Evolutionary conservation across 371 early-diverging fungal genomes (phyloP).

Genomic region (Circinella minor): DNA sequence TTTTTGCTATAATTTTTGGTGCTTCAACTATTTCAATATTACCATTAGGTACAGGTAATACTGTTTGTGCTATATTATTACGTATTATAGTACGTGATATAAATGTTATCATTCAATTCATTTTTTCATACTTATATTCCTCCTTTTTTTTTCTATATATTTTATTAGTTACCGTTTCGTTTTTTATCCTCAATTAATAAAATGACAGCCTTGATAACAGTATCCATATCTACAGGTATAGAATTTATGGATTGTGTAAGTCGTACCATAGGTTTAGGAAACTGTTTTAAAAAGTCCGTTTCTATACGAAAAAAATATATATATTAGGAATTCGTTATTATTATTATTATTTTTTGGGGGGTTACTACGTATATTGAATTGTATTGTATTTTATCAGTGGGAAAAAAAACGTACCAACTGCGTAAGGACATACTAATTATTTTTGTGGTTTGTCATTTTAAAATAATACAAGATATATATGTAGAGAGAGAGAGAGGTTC

Average conservation of each 20-base stretch:
- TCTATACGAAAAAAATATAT: background rate
- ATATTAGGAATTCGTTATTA: background rate
- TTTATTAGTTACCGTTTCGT: too few species aligned
- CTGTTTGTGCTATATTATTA: background rate
- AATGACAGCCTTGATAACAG: background rate
- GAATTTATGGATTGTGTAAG: background rate
- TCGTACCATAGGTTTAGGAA: background rate
- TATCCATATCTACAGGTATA: background rate
- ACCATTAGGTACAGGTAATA: background rate
- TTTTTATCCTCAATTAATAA: constrained; percentile 5
- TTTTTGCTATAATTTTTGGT: background rate
- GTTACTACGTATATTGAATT: too few species aligned
- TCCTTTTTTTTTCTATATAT: too few species aligned
- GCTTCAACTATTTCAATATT: background rate
- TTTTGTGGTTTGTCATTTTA: background rate
- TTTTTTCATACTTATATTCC: too few species aligned
- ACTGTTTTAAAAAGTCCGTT: background rate
- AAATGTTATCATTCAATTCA: too few species aligned
- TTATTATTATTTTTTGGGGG: background rate
- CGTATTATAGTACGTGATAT: background rate
- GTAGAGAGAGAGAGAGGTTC: too few species aligned
- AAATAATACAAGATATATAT: background rate
- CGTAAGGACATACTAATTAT: constrained; percentile 1
- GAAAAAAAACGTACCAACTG: constrained; percentile 1
- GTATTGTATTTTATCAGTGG: background rate